These are phyloP conservation scores for Houttuynia cordata DNA, from an alignment of 164 flowering plant species.

Conservation along the genomic window DNA sequence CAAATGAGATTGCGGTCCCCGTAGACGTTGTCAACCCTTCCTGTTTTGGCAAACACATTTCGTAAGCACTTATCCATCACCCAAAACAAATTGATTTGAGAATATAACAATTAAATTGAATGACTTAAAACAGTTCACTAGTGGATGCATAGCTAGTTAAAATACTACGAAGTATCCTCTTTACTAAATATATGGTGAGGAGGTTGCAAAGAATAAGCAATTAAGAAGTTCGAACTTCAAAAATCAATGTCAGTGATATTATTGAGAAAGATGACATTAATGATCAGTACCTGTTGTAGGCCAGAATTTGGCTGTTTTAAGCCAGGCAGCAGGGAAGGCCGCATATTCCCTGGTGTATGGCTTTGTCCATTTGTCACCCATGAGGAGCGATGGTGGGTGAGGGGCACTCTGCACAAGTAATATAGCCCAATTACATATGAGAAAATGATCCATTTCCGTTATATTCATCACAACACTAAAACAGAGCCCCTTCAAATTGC, in stretches of 20 bases:
- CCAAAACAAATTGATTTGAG: background rate
- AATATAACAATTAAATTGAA: no score
- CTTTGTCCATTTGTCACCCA: conserved; percentile 85
- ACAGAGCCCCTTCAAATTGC: background rate
- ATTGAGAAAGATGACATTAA: background rate
- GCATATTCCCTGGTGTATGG: conserved; percentile 94
- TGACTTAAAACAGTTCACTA: background rate
- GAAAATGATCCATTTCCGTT: background rate
- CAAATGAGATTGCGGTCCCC: conserved; percentile 95
- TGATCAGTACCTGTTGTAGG: conserved; percentile 65
- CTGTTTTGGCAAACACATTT: conserved; percentile 23
- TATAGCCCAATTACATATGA: conserved; percentile 3
- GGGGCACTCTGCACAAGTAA: conserved; percentile 72
- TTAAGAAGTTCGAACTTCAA: background rate
- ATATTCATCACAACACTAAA: background rate
- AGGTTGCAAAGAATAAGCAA: background rate
- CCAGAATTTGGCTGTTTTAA: conserved; percentile 83
- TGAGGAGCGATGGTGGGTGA: conserved; percentile 86
- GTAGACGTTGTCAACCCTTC: conserved; percentile 93
- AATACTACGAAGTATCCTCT: no score
- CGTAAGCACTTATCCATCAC: background rate
- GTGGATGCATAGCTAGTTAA: background rate
- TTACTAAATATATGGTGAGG: background rate
- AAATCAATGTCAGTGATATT: background rate
- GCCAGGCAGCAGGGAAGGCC: conserved; percentile 95